These are phyloP conservation scores for Nematocida displodere DNA, from an alignment of 371 early-diverging fungal species.

Conservation along the genomic window DNA sequence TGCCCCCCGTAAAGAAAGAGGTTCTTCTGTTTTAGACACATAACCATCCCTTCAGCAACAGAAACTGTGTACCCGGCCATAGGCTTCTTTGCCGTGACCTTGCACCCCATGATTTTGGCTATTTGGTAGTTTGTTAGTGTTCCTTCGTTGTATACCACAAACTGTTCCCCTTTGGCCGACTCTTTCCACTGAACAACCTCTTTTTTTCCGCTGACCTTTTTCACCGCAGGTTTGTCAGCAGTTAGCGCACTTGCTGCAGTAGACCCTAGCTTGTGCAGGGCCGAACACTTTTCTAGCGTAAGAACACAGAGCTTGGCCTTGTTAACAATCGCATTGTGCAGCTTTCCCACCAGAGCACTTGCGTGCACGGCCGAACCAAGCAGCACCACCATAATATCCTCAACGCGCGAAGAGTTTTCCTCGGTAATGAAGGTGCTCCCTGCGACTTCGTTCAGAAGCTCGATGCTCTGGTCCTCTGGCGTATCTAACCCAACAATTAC, in stretches of 20 bases:
- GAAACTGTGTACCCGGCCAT: not conserved
- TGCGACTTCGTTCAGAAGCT: not conserved
- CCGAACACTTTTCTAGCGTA: constrained; percentile 14
- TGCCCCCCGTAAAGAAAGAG: constrained; percentile 38
- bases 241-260: not conserved
- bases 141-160: constrained; percentile 38
- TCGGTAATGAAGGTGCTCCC: constrained; percentile 1
- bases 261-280: constrained; percentile 9
- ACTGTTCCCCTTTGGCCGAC: constrained; percentile 34
- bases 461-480: not conserved
- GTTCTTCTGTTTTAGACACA: constrained; percentile 38
- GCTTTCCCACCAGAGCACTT: not conserved
- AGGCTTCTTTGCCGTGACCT: constrained; percentile 2
- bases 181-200: constrained; percentile 25
- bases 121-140: constrained; percentile 31
- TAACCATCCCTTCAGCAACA: constrained; percentile 14
- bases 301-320: not conserved
- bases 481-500: not conserved
- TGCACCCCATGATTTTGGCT: constrained; percentile 32
- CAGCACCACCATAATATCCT: not conserved
- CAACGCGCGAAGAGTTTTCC: constrained; percentile 7
- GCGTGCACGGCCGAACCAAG: not conserved
- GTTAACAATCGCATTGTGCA: not conserved
- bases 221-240: constrained; percentile 25
- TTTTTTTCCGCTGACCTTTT: constrained; percentile 9